These are phyloP conservation scores for Jimgerdemannia flammicorona DNA, from an alignment of 192 early-diverging fungal species.

Conservation along the genomic window DNA sequence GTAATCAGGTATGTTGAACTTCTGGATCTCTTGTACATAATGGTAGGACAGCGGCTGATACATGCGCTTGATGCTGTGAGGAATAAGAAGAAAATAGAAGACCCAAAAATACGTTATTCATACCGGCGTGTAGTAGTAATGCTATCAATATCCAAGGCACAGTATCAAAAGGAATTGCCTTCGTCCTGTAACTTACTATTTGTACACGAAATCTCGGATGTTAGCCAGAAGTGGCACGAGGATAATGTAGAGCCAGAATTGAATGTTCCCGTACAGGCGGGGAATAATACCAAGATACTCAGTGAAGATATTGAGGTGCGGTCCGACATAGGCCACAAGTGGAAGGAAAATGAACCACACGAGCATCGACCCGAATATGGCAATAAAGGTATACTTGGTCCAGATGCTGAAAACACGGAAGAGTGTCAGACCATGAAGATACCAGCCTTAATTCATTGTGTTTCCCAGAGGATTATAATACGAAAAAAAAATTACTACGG, in stretches of 20 bases:
- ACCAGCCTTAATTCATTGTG: not conserved
- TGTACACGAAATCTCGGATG: slow-evolving; percentile 90
- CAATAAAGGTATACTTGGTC: slow-evolving; percentile 93
- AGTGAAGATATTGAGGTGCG: slow-evolving; percentile 61
- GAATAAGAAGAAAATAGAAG: not conserved
- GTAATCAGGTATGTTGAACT: slow-evolving; percentile 98
- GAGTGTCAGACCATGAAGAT: too few species aligned
- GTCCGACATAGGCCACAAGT: slow-evolving; percentile 65
- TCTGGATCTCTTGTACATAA: slow-evolving; percentile 98
- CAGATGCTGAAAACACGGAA: slow-evolving; percentile 54
- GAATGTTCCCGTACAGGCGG: slow-evolving; percentile 58
- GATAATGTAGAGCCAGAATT: slow-evolving; percentile 87
- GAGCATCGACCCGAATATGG: slow-evolving; percentile 84
- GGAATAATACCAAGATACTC: slow-evolving; percentile 74
- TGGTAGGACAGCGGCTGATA: slow-evolving; percentile 85
- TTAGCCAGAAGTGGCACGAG: slow-evolving; percentile 83
- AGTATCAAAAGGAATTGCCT: not conserved
- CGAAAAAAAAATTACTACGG: not conserved
- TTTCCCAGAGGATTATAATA: not conserved
- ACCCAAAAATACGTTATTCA: slow-evolving; percentile 9
- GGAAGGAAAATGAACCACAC: slow-evolving; percentile 90
- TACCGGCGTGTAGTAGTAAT: slow-evolving; percentile 3
- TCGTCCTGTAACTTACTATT: slow-evolving; percentile 72
- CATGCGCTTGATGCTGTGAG: slow-evolving; percentile 62
- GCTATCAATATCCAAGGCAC: not conserved